Evolutionary conservation across 1,139 yeast species (phyloP).

Genomic region (Debaryomycetaceae sp.): DNA sequence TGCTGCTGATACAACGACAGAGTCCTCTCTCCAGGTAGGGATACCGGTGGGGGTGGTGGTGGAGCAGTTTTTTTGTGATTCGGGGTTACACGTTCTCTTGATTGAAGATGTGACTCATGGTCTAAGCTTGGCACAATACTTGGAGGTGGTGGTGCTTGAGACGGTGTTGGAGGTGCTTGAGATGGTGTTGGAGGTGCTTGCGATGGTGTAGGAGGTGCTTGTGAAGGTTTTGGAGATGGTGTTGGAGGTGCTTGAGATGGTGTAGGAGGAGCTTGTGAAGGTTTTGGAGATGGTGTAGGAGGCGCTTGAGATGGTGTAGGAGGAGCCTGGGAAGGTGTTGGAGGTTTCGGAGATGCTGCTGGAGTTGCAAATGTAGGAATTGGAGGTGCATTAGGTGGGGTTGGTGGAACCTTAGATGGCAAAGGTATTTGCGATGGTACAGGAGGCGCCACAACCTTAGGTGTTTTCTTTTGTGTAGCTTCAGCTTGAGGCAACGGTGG

Average conservation of each 20-base stretch:
- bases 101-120: neutral
- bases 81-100: slow-evolving; percentile 1
- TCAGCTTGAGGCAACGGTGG: slow-evolving; percentile 14
- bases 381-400: slow-evolving; percentile 3
- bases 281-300: slow-evolving; percentile 6
- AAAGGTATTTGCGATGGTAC: slow-evolving; percentile 6
- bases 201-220: slow-evolving; percentile 15
- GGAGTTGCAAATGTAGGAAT: slow-evolving; percentile 7
- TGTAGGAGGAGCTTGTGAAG: slow-evolving; percentile 9
- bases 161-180: slow-evolving; percentile 19
- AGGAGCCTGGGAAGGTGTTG: slow-evolving; percentile 10
- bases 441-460: slow-evolving; percentile 11
- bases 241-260: slow-evolving; percentile 7
- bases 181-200: slow-evolving; percentile 15
- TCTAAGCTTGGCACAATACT: slow-evolving; percentile 3
- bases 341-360: slow-evolving; percentile 6
- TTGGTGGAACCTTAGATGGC: slow-evolving; percentile 6
- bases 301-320: slow-evolving; percentile 6
- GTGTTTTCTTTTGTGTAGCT: slow-evolving; percentile 11
- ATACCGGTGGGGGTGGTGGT: slow-evolving; percentile 35
- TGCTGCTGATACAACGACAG: slow-evolving; percentile 40
- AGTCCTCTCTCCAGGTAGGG: slow-evolving; percentile 6
- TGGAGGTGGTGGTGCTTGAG: slow-evolving; percentile 9
- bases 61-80: slow-evolving; percentile 25
- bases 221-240: too few relatives aligned